These are phyloP conservation scores for Colletotrichum caudatum DNA, from an alignment of 2,329 filamentous ascomycete genomes.

Conservation along the genomic window DNA sequence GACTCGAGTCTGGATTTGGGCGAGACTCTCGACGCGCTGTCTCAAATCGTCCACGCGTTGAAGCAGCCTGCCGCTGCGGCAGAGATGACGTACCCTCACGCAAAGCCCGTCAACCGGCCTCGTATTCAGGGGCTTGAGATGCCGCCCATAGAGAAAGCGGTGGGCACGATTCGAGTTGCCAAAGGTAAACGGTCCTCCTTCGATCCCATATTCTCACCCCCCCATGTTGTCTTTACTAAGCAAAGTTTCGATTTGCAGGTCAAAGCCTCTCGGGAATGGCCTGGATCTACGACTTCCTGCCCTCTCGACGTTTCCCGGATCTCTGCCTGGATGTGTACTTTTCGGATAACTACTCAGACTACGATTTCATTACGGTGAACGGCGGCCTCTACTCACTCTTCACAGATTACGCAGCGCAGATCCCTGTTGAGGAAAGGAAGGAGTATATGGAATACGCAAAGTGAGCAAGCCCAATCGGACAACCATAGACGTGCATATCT, in stretches of 20 bases:
- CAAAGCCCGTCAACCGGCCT: slow-evolving; percentile 24
- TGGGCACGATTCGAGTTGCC: slow-evolving; percentile 19
- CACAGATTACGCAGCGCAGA: slow-evolving; percentile 34
- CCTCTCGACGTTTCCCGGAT: slow-evolving; percentile 49
- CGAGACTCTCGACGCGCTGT: slow-evolving; percentile 52
- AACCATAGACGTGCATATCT: too few relatives aligned
- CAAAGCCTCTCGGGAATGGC: slow-evolving; percentile 35
- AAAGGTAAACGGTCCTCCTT: slow-evolving; percentile 8
- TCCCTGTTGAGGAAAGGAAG: slow-evolving; percentile 42
- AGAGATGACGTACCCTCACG: slow-evolving; percentile 47
- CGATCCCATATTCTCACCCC: too few relatives aligned
- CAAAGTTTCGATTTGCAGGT: background rate
- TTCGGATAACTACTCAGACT: slow-evolving; percentile 49
- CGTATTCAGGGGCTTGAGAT: slow-evolving; percentile 35
- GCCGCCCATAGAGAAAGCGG: slow-evolving; percentile 41
- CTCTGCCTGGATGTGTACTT: slow-evolving; percentile 52
- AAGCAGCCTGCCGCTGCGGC: slow-evolving; percentile 45
- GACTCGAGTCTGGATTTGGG: slow-evolving; percentile 49
- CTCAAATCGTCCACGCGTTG: slow-evolving; percentile 48
- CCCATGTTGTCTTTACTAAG: background rate
- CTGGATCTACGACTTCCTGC: slow-evolving; percentile 50
- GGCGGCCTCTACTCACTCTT: slow-evolving; percentile 45
- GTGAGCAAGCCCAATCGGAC: background rate
- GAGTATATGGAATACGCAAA: slow-evolving; percentile 45
- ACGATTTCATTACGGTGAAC: slow-evolving; percentile 51